These are phyloP conservation scores for Nothophaeocryptopus gaeumannii DNA, from an alignment of 2,329 filamentous ascomycete genomes.

Conservation along the genomic window DNA sequence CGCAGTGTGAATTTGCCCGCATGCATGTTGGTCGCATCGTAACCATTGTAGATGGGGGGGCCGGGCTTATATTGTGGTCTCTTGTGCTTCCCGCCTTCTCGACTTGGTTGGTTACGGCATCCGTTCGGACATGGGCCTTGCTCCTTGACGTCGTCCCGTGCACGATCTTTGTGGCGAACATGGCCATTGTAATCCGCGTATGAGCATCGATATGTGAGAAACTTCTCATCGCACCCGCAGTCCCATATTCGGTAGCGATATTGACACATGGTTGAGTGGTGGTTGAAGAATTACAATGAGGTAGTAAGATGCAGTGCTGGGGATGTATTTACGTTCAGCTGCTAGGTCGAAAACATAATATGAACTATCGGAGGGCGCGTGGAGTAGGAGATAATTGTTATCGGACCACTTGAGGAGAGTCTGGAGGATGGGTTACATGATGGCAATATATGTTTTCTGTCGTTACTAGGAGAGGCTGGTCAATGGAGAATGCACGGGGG, in stretches of 20 bases:
- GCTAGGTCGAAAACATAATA: no score
- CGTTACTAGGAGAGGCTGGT: no score
- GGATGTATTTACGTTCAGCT: no score
- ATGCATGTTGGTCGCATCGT: conserved; percentile 1
- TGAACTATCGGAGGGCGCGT: no score
- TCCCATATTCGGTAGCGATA: conserved; percentile 11
- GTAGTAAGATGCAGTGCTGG: no score
- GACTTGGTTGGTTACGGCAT: conserved; percentile 3
- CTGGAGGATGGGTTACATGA: no score
- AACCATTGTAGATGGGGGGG: neutral
- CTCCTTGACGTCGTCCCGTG: conserved; percentile 5
- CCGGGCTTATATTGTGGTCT: neutral
- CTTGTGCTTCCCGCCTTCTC: conserved; percentile 4
- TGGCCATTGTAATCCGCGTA: conserved; percentile 9
- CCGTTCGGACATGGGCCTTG: conserved; percentile 3
- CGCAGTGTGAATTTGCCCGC: conserved; percentile 2
- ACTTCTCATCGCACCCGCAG: conserved; percentile 12
- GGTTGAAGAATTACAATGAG: no score
- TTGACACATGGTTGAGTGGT: conserved; percentile 3
- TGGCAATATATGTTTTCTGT: no score
- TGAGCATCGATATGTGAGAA: conserved; percentile 6
- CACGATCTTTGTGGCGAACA: conserved; percentile 9
- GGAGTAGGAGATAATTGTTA: no score
- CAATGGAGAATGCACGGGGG: no score
- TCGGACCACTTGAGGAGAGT: no score